These are phyloP conservation scores for Syzygium syzygioides DNA, from an alignment of 441 rosid species.

Conservation along the genomic window DNA sequence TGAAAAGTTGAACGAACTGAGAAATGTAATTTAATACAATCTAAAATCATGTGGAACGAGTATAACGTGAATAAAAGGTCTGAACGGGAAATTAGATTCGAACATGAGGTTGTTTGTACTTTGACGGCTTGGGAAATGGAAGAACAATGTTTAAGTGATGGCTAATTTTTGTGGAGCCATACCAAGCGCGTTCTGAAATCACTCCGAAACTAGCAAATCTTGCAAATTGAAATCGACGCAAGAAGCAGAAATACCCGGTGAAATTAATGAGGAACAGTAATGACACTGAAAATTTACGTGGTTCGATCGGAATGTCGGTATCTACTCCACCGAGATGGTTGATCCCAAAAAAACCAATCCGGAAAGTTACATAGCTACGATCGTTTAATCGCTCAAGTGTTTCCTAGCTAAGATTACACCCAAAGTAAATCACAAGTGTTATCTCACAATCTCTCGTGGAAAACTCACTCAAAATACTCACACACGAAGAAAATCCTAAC, in stretches of 20 bases:
- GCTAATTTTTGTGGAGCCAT: neutral
- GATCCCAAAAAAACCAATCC: rapidly evolving
- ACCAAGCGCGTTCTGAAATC: neutral
- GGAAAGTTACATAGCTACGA: neutral
- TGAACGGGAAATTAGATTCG: neutral
- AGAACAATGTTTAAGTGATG: too few relatives aligned
- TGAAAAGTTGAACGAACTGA: neutral
- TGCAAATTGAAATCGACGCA: rapidly evolving
- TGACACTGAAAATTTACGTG: rapidly evolving
- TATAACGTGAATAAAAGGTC: neutral
- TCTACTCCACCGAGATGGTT: rapidly evolving
- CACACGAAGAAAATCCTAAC: rapidly evolving
- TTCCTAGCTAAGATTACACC: rapidly evolving
- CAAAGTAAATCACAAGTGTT: neutral
- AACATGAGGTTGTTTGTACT: neutral
- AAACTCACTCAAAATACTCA: neutral
- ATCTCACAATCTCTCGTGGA: neutral
- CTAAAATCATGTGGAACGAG: neutral
- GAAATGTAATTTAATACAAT: neutral
- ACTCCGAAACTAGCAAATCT: neutral
- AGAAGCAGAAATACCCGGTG: rapidly evolving
- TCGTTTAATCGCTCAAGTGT: neutral
- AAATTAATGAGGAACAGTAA: neutral
- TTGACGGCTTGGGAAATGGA: neutral
- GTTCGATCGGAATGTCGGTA: rapidly evolving